These are phyloP conservation scores for Podospora pseudopauciseta DNA, from an alignment of 495 filamentous ascomycete species.

Conservation along the genomic window DNA sequence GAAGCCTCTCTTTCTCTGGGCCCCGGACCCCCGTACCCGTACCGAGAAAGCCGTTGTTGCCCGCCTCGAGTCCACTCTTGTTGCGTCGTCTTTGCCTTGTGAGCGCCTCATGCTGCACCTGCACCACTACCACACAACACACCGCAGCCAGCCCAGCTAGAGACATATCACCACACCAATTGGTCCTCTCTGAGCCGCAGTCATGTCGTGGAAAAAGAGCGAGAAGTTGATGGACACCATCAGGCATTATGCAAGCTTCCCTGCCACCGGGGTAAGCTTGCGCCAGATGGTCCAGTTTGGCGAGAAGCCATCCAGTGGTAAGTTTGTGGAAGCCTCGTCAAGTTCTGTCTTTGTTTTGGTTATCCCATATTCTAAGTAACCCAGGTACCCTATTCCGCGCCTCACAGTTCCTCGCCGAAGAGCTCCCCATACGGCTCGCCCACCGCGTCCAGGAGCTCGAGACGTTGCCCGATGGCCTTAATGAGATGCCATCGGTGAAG, in stretches of 20 bases:
- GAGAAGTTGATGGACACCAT: conserved; percentile 96
- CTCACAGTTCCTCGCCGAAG: conserved; percentile 96
- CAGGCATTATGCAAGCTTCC: conserved; percentile 96
- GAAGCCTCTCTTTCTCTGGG: not conserved
- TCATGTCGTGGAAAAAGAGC: conserved; percentile 83
- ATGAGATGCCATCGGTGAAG: conserved; percentile 95
- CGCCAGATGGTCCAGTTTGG: conserved; percentile 99
- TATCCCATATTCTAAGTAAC: not conserved
- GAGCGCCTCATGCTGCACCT: conserved; percentile 25
- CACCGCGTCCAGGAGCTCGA: conserved; percentile 93
- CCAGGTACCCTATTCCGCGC: conserved; percentile 92
- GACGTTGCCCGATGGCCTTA: conserved; percentile 92
- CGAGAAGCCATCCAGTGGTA: conserved; percentile 81
- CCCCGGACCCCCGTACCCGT: conserved; percentile 14
- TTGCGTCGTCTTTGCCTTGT: not conserved
- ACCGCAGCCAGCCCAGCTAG: not conserved
- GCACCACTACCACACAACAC: conserved; percentile 14
- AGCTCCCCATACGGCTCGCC: conserved; percentile 92
- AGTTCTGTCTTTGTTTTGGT: conserved; percentile 2
- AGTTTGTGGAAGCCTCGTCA: conserved; percentile 22
- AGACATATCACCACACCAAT: conserved; percentile 27
- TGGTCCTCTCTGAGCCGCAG: conserved; percentile 38
- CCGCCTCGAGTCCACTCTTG: conserved; percentile 1
- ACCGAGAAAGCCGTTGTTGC: conserved; percentile 8
- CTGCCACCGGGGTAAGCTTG: conserved; percentile 92